These are phyloP conservation scores for Daldinia bambusicola DNA, from an alignment of 495 filamentous ascomycete genomes.

Conservation along the genomic window DNA sequence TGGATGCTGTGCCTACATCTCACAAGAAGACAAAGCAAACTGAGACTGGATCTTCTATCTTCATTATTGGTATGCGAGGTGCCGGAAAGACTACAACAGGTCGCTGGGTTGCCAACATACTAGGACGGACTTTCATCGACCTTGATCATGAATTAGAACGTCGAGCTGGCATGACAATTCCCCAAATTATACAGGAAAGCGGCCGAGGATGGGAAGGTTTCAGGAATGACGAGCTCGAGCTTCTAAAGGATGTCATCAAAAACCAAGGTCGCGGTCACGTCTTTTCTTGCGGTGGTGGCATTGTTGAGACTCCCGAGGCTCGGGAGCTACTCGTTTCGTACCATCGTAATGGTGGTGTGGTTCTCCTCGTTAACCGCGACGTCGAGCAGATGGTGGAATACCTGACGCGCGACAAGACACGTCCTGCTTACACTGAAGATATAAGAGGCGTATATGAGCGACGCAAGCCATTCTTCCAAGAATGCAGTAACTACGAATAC, in stretches of 20 bases:
- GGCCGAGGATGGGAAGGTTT: slow-evolving; percentile 88
- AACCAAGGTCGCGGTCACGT: slow-evolving; percentile 80
- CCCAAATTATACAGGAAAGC: slow-evolving; percentile 76
- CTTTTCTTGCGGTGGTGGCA: slow-evolving; percentile 92
- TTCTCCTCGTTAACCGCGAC: slow-evolving; percentile 87
- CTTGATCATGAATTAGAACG: slow-evolving; percentile 87
- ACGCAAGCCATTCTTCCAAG: slow-evolving; percentile 88
- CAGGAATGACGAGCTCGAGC: slow-evolving; percentile 77
- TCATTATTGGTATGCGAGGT: slow-evolving; percentile 97
- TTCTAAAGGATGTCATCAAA: slow-evolving; percentile 76
- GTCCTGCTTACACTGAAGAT: slow-evolving; percentile 93
- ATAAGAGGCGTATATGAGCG: slow-evolving; percentile 93
- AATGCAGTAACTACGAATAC: slow-evolving; percentile 96
- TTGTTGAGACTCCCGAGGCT: slow-evolving; percentile 88
- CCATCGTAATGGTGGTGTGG: slow-evolving; percentile 83
- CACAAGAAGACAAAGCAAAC: slow-evolving; percentile 49
- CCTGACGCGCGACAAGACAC: slow-evolving; percentile 86
- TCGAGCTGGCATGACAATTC: slow-evolving; percentile 76
- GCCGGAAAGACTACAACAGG: slow-evolving; percentile 96
- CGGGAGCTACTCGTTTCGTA: slow-evolving; percentile 79
- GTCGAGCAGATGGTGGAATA: slow-evolving; percentile 90
- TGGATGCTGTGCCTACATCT: slow-evolving; percentile 60
- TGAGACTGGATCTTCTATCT: slow-evolving; percentile 70
- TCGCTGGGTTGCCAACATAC: slow-evolving; percentile 77
- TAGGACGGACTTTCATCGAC: slow-evolving; percentile 83